Percentiles rank a stretch among this genome's conserved stretches.
These are phyloP conservation scores for Alternaria brassicicola DNA, from an alignment of 2,329 filamentous ascomycete genomes.

Conservation along the genomic window DNA sequence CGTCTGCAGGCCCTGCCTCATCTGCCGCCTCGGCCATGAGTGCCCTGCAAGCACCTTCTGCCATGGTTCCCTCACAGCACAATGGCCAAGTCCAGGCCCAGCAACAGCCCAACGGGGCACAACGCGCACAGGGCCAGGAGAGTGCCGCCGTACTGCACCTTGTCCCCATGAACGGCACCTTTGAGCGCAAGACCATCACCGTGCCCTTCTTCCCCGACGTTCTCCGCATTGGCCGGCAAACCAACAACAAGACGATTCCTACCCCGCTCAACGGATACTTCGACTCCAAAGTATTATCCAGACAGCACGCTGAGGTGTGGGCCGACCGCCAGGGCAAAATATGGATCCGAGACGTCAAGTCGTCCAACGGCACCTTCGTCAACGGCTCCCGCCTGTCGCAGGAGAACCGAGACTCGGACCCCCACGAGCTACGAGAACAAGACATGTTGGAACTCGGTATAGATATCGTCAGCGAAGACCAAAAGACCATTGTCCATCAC, in stretches of 20 bases:
- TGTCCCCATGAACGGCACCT: constrained; percentile 90
- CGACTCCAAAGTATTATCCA: constrained; percentile 95
- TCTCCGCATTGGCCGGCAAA: constrained; percentile 91
- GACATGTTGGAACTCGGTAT: constrained; percentile 95
- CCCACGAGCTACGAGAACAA: constrained; percentile 87
- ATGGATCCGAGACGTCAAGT: constrained; percentile 96
- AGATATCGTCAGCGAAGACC: constrained; percentile 97
- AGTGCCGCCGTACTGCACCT: constrained; percentile 82
- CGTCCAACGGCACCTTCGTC: constrained; percentile 97
- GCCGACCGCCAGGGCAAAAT: constrained; percentile 85
- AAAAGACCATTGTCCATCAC: constrained; percentile 97
- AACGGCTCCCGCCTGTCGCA: constrained; percentile 88
- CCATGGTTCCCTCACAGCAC: constrained; percentile 71
- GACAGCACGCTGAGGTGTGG: constrained; percentile 96
- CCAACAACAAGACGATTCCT: constrained; percentile 93
- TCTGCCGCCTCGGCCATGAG: constrained; percentile 68
- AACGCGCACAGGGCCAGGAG: constrained; percentile 56
- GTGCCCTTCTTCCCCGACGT: constrained; percentile 95
- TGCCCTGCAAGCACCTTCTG: constrained; percentile 66
- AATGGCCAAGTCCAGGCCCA: constrained; percentile 65
- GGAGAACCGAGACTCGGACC: constrained; percentile 95
- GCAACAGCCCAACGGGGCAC: constrained; percentile 62
- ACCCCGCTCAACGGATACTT: constrained; percentile 94
- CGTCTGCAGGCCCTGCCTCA: constrained; percentile 62
- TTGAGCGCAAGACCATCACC: constrained; percentile 94